phyloP scores from a whole-genome alignment of 306 rosid species.

The Argentina anserina region DNA sequence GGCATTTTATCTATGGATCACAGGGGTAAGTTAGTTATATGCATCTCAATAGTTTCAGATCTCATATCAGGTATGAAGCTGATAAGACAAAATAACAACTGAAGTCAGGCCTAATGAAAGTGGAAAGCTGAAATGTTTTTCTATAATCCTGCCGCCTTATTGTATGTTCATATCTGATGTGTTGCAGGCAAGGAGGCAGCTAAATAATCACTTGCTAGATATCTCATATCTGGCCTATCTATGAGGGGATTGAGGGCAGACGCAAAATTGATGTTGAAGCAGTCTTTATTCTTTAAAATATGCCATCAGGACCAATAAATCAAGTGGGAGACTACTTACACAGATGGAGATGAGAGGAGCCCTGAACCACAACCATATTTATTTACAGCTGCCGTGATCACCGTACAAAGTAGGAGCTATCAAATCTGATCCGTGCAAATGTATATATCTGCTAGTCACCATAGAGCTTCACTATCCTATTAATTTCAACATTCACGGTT shows the following conservation, averaged over 20 bases:
- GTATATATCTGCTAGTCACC: slow-evolving; percentile 12
- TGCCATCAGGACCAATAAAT: background rate
- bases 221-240: background rate
- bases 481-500: background rate
- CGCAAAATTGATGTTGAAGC: slow-evolving; percentile 5
- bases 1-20: slow-evolving; percentile 15
- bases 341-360: background rate
- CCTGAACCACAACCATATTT: background rate
- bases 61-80: background rate
- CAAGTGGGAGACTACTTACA: background rate
- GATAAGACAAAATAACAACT: background rate
- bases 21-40: slow-evolving; percentile 20
- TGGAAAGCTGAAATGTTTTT: background rate
- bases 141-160: background rate
- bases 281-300: background rate
- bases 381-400: background rate
- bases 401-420: background rate
- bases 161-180: background rate
- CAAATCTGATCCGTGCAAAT: background rate
- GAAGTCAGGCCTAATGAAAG: background rate
- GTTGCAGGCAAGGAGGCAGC: slow-evolving; percentile 1
- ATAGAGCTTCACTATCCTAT: background rate
- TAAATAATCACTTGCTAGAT: background rate
- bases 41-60: slow-evolving; percentile 8
- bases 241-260: background rate